Base-by-base conservation (phyloP, 139 green algal genomes). In the Coelastrella sp. region DNA sequence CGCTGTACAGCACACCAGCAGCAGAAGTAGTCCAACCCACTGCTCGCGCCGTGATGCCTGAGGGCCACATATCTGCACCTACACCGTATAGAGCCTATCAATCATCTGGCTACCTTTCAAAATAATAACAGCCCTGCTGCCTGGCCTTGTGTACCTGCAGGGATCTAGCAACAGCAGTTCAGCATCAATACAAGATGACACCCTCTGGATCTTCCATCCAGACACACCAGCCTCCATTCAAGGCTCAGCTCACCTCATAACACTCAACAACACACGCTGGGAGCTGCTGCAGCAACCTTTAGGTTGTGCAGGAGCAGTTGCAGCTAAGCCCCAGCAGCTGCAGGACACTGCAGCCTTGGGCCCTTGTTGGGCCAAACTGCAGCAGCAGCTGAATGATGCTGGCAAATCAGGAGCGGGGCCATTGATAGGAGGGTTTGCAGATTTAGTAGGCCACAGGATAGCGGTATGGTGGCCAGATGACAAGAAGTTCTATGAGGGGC, bases 401-500 rank as follows among this genome's bases (percentile, higher is more conserved):
- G 74, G 7, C 7, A 68, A 68, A 10, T 58, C 13, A 19, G 16
- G 71, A 77, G 17, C 71, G 23, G 71, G 11, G 16, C n/a, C 61
- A 68, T 17, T 17, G 61, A n/a, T 80, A 0, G 11, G 7, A 5
- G 22, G 74, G 13, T 60, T 13, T 16, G 5, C 7, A 22, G 74
- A 80, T 3, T 22, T 80, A 14, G 74, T 80, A 22, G 74, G 74
- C 7, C 7, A 7, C 74, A 57, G 74, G 22, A 58, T 80, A n/a
- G 22, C n/a, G 16, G 74, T 80, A 13, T 80, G 74, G 74, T 80
- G 74, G 74, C 74, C 74, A 58, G 74, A 57, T 58, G 74, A 80
- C 19, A 58, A 58, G 2, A 58, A 10, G 22, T 80, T 14, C n/a
- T 80, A 80, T 19, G 23, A 58, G 23, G 74, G 74, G 7, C 20